These are phyloP conservation scores for Apiotrichum domesticum DNA, from an alignment of 1,284 basidiomycete species.

Conservation along the genomic window DNA sequence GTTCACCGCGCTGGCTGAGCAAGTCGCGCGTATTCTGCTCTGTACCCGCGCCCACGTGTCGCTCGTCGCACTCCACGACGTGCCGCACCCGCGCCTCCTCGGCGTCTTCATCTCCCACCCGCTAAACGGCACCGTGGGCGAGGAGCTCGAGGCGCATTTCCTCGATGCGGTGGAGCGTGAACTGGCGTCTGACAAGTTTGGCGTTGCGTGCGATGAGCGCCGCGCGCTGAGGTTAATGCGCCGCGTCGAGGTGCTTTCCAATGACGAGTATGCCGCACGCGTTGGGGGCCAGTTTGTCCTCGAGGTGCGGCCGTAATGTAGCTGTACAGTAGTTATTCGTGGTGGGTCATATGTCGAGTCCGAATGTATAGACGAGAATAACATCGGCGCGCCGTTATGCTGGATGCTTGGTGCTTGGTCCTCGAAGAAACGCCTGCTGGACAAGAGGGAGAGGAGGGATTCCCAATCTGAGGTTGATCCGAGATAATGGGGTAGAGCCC, in stretches of 20 bases:
- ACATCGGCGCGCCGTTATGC: too few relatives aligned
- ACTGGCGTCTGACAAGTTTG: not conserved
- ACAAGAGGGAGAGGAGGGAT: too few relatives aligned
- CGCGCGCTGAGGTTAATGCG: too few relatives aligned
- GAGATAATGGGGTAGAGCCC: too few relatives aligned
- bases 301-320: not conserved
- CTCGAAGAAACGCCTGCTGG: too few relatives aligned
- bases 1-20: not conserved
- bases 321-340: too few relatives aligned
- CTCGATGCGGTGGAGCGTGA: not conserved
- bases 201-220: not conserved
- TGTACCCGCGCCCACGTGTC: not conserved
- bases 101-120: not conserved
- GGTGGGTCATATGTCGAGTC: too few relatives aligned
- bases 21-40: not conserved
- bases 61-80: not conserved
- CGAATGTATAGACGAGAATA: too few relatives aligned
- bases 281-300: not conserved
- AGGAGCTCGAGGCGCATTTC: not conserved
- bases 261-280: not conserved
- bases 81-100: constrained; percentile 1
- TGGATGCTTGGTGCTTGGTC: too few relatives aligned
- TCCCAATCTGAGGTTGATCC: too few relatives aligned
- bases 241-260: not conserved
- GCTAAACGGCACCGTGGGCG: not conserved